phyloP scores from a whole-genome alignment of 306 rosid genomes.

The Macrotyloma uniflorum region DNA sequence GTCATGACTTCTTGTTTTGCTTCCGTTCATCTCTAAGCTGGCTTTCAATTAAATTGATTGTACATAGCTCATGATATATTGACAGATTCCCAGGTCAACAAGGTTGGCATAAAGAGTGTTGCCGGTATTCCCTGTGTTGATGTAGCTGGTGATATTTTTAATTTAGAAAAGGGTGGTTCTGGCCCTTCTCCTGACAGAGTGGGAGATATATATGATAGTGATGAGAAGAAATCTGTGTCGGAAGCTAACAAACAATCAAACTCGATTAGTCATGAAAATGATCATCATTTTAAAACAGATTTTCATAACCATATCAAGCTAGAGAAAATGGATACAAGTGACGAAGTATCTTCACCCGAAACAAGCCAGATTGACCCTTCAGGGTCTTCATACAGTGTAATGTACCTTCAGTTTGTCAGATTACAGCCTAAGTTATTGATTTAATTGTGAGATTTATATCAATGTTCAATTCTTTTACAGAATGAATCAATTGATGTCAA shows the following conservation, averaged over 20 bases:
- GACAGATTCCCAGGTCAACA: conserved; percentile 49
- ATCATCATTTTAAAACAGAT: conserved; percentile 35
- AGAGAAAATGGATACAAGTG: conserved; percentile 44
- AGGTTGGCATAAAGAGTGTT: conserved; percentile 41
- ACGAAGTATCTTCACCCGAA: conserved; percentile 42
- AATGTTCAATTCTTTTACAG: conserved; percentile 48
- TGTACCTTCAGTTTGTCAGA: conserved; percentile 37
- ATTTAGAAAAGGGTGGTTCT: conserved; percentile 45
- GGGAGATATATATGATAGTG: conserved; percentile 40
- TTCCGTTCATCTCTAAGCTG: conserved; percentile 20
- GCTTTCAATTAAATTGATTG: conserved; percentile 20
- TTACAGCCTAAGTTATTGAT: conserved; percentile 21
- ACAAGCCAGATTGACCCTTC: conserved; percentile 48
- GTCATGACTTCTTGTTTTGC: conserved; percentile 10
- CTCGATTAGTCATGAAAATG: conserved; percentile 44
- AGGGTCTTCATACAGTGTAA: conserved; percentile 62
- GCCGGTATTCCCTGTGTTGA: conserved; percentile 49
- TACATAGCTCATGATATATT: conserved; percentile 25
- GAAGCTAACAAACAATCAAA: conserved; percentile 40
- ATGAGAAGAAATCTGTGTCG: conserved; percentile 40
- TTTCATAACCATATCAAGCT: conserved; percentile 33
- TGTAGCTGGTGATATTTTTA: conserved; percentile 40
- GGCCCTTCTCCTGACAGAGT: conserved; percentile 32
- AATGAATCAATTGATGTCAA: conserved; percentile 54
- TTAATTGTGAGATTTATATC: conserved; percentile 16